Base-by-base conservation (phyloP, 2,329 filamentous ascomycete species). In the Botrytis byssoidea region DNA sequence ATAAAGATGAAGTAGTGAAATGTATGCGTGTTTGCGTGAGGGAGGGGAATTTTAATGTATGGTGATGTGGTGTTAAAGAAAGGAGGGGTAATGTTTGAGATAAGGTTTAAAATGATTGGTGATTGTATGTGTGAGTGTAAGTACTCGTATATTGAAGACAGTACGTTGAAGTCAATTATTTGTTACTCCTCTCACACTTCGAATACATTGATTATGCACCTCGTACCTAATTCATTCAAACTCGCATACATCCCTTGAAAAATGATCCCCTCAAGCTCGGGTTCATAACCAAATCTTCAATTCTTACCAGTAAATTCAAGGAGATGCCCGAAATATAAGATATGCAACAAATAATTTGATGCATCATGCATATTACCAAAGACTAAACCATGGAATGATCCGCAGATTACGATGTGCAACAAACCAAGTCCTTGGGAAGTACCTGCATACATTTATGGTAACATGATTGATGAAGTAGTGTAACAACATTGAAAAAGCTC, bases 381-480 rank as follows among this genome's bases (percentile, higher is more conserved):
- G 48, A 69, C 2, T 69, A 69, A 42, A 57, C 48, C 18, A 57
- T 69, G 66, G 48, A 57, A 68, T 68, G 66, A 57, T 68, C 48
- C 48, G 66, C 66, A 68, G 48, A 68, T 68, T 68, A 57, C 25
- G 66, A 68, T 42, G 48, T 68, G 66, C 66, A 68, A 68, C 66
- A 68, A 68, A 68, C 48, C 66, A 29, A 42, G 5, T 57, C 1
- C 16, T 55, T 22, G 66, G 66, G 18, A 57, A 22, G 48, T 68
- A 32, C 35, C 35, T 16, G 48, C 48, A 68, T 68, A 12, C 1
- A 57, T 57, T 29, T 57, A 57, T 57, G 9, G 35, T 42, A 35
- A 10, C 25, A 57, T 68, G 46, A 42, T 48, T 57, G 5, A 57
- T 57, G n/a, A 57, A 25, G 65, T 35, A 29, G 66, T 57, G 18